These are phyloP conservation scores for Tulasnella sp. DNA, from an alignment of 768 basidiomycete genomes.

Conservation along the genomic window DNA sequence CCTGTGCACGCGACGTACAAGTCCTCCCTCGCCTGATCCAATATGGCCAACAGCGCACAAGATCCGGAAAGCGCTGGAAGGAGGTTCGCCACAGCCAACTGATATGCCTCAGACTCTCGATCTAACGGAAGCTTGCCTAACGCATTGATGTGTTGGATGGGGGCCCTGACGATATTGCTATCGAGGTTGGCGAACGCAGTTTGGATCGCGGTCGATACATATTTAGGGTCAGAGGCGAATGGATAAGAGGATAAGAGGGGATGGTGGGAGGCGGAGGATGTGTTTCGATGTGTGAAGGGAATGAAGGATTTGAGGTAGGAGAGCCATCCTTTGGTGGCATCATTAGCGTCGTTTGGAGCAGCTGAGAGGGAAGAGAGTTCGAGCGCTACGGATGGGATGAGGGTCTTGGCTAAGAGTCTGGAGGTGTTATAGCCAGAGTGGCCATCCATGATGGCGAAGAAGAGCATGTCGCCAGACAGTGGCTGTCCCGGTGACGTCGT, in stretches of 20 bases:
- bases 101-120: conserved; percentile 40
- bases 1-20: conserved; percentile 88
- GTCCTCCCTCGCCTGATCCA: conserved; percentile 73
- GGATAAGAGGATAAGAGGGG: conserved; percentile 20
- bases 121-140: conserved; percentile 37
- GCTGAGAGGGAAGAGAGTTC: conserved; percentile 49
- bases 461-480: conserved; percentile 56
- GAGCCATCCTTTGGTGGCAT: conserved; percentile 8
- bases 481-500: conserved; percentile 12
- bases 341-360: conserved; percentile 24
- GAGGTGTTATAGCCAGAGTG: conserved; percentile 81
- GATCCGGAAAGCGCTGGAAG: conserved; percentile 81
- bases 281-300: neutral
- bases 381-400: conserved; percentile 74
- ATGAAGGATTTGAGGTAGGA: conserved; percentile 24
- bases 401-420: conserved; percentile 63
- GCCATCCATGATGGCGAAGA: conserved; percentile 87
- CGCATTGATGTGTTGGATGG: conserved; percentile 56
- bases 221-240: conserved; percentile 38
- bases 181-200: conserved; percentile 76
- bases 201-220: conserved; percentile 56
- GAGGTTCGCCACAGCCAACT: conserved; percentile 59
- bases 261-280: neutral
- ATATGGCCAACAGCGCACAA: conserved; percentile 78
- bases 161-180: conserved; percentile 66